Conservation (phyloP, 1,284 basidiomycete genomes). For the Malassezia arunalokei region DNA sequence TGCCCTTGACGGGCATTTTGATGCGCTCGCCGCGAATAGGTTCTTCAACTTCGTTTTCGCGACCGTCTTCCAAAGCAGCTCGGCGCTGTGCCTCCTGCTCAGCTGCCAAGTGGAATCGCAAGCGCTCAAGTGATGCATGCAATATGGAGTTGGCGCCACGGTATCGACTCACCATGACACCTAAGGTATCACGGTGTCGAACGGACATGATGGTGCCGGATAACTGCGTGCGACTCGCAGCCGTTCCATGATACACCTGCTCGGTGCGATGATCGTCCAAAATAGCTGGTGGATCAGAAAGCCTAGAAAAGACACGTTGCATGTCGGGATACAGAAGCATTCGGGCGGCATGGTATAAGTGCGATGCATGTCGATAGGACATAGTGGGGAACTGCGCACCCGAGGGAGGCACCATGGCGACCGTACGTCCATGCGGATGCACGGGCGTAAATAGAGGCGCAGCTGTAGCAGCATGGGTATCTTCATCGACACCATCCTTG, state of each 20-base stretch:
- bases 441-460: constrained; percentile 32
- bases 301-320: constrained; percentile 28
- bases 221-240: constrained; percentile 31
- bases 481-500: constrained; percentile 23
- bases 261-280: constrained; percentile 39
- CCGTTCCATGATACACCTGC: constrained; percentile 39
- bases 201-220: constrained; percentile 22
- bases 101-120: constrained; percentile 13
- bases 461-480: constrained; percentile 19
- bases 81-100: constrained; percentile 10
- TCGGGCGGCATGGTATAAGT: constrained; percentile 27
- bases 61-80: constrained; percentile 3
- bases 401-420: constrained; percentile 25
- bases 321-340: constrained; percentile 25
- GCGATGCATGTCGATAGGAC: constrained; percentile 27
- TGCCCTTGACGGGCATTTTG: constrained; percentile 11
- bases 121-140: constrained; percentile 23
- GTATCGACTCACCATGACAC: constrained; percentile 21
- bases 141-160: constrained; percentile 31
- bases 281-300: constrained; percentile 30
- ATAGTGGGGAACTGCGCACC: constrained; percentile 29
- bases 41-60: constrained; percentile 11
- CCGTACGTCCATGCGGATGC: constrained; percentile 32
- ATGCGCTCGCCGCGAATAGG: constrained; percentile 17
- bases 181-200: constrained; percentile 23